phyloP scores from a whole-genome alignment of 306 rosid genomes.

The Potentilla sterilis region DNA sequence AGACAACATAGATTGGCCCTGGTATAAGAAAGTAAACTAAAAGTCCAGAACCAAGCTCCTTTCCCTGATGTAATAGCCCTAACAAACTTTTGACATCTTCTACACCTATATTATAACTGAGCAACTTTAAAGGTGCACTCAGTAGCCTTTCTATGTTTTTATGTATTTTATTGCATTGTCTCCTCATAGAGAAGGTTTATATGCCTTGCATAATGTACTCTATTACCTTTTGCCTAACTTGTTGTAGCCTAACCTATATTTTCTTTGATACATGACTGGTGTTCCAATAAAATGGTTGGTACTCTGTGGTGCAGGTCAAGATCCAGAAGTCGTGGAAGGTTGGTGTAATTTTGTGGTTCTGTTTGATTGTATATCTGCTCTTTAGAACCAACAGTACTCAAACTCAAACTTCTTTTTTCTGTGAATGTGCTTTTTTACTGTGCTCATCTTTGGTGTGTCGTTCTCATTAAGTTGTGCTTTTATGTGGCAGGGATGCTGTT shows the following conservation, averaged over 20 bases:
- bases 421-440: constrained; percentile 10
- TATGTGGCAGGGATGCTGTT: constrained; percentile 39
- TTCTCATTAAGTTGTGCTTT: constrained; percentile 16
- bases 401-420: not conserved
- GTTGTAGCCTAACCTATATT: not conserved
- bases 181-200: not conserved
- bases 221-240: too few relatives aligned
- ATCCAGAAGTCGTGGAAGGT: constrained; percentile 86
- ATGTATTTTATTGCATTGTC: not conserved
- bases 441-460: not conserved
- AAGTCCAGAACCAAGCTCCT: not conserved
- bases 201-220: not conserved
- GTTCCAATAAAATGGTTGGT: constrained; percentile 20
- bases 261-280: not conserved
- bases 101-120: not conserved
- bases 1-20: not conserved
- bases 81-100: not conserved
- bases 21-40: not conserved
- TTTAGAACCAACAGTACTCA: not conserved
- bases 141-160: not conserved
- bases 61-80: not conserved
- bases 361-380: not conserved
- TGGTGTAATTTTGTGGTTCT: constrained; percentile 17
- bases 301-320: constrained; percentile 57
- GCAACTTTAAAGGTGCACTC: not conserved